phyloP scores from a whole-genome alignment of 768 basidiomycete species.

The Pleurotus eryngii region DNA sequence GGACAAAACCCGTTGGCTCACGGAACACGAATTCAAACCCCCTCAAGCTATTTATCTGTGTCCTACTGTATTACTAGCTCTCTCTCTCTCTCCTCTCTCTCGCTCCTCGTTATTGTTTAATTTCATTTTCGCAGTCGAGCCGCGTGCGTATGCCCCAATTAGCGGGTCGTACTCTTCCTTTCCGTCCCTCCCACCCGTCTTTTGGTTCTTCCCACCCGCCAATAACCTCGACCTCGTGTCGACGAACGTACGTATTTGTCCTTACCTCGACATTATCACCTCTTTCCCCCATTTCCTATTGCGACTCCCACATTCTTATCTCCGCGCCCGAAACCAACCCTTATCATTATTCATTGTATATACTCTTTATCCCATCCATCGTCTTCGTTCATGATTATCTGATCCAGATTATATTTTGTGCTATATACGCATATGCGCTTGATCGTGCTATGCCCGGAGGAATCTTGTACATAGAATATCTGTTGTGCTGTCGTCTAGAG shows the following conservation, averaged over 20 bases:
- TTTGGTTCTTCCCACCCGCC: not conserved
- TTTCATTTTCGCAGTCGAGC: not conserved
- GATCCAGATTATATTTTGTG: not conserved
- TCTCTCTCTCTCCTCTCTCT: not conserved
- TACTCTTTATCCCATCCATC: constrained; percentile 2
- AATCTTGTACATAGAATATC: not conserved
- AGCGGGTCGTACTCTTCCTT: not conserved
- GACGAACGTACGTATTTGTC: constrained; percentile 1
- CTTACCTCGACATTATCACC: not conserved
- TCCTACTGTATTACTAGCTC: constrained; percentile 7
- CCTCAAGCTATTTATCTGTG: not conserved
- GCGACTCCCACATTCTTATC: constrained; percentile 7
- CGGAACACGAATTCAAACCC: not conserved
- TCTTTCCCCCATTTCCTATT: not conserved
- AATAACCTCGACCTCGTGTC: not conserved
- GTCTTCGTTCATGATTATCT: constrained; percentile 4
- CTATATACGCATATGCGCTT: not conserved
- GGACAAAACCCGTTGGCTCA: not conserved
- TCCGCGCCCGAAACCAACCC: not conserved
- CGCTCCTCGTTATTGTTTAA: not conserved
- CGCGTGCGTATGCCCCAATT: not conserved
- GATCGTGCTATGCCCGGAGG: not conserved
- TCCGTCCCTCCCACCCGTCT: not conserved
- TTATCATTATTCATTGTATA: constrained; percentile 8
- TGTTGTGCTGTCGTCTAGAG: not conserved